Evolutionary conservation across 345 rosid genomes (phyloP), one percentile per base, ranked within the genome.

Genomic region (Salix udensis): DNA sequence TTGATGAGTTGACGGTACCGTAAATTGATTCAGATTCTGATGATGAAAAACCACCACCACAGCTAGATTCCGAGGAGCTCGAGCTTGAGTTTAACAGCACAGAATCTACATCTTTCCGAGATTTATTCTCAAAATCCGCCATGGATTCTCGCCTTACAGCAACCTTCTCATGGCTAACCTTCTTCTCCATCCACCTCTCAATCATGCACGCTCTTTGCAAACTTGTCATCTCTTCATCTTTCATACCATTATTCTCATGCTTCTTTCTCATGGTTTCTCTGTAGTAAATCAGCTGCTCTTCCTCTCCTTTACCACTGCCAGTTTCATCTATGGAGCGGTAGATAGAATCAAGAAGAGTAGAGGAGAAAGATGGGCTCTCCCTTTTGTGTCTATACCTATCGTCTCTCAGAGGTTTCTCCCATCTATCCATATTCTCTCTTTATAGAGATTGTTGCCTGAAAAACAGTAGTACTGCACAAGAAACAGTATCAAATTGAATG

Each of bases 111-210:
- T 40, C 40, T 39, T 76, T 68, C 14, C 34, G 19, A 52, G 28
- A 18, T 39, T 66, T 72, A 11, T n/a, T 67, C 26, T 78, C 61
- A 4, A 66, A 73, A 55, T 67, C 81, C 18, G 68, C 81, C 73
- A 13, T 68, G 77, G 77, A 68, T 68, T 78, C 73, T 44, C 77
- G 6, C 7, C 68, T 70, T 9, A 39, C 60, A 15, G 61, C 28
- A 21, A 68, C 74, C 23, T 68, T 67, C 11, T 73, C 85, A 6
- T 69, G 36, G 74, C 81, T 76, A 3, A 65, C 81, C 79, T 82
- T 86, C 80, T 85, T 85, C 77, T 85, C 87, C 84, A 80, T 81
- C 93, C 90, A 84, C 80, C 81, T 84, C 83, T 88, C 85, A 15
- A 85, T 75, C 82, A 79, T 74, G 82, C 83, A 80, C 2, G 85